Base-by-base conservation (phyloP, 768 basidiomycete genomes). In the Tulasnella sp. region DNA sequence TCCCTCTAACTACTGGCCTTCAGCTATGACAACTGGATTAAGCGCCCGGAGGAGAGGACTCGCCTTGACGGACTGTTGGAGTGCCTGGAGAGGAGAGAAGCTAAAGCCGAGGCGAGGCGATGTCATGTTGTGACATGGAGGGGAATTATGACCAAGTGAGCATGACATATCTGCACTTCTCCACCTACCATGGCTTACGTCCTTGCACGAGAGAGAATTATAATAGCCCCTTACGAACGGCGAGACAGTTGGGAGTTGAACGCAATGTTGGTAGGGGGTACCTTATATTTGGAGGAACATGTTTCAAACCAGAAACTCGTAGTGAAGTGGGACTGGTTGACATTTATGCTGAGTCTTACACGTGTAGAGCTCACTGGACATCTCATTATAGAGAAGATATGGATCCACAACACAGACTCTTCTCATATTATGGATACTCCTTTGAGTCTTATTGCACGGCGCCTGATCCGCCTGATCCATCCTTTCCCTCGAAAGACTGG, bases 391-490 rank as follows among this genome's bases (percentile, higher is more conserved):
- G 90, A 66, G 79, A 85, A 54, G 73, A 83, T 59, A 76, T 84
- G 71, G 71, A 78, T n/a, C 78, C 80, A 10, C 78, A 77, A 11
- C 83, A 85, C 29, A 79, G 78, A 1, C 71, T 76, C 24, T 80
- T 83, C 66, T 77, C 77, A 8, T 93, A 93, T 69, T 88, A 84
- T 68, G 91, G 89, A 17, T 92, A 92, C 69, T 79, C 89, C 0
- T 93, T 93, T 64, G 91, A 93, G 68, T 86, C 88, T 15, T 93
- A 84, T 65, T 90, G 87, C 69, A 92, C 91, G 12, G 24, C 61
- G n/a, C 62, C 24, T 69, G 69, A 7, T 27, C 66, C 63, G 61
- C 66, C 65, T 34, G 64, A 65, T 19, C 44, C 44, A 45, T 56
- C 49, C 17, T 62, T 69, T 12, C 68, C 70, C 69, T 30, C 29